Evolutionary conservation across 768 basidiomycete species (phyloP).

Genomic region (Sporobolomyces pararoseus): DNA sequence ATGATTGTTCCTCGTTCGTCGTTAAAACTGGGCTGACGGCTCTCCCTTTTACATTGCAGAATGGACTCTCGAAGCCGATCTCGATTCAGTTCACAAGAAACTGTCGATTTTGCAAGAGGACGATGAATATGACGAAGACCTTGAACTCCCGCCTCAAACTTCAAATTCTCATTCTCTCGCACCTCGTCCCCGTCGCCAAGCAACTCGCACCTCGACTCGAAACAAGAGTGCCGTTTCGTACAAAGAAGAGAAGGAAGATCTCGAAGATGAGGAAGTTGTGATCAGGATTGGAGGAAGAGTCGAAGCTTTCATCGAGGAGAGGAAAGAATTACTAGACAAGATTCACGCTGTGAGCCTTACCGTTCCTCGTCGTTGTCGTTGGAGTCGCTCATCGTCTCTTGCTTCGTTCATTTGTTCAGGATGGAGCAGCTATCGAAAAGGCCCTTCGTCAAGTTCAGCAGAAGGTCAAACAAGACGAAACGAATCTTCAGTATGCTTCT

Average conservation of each 20-base stretch:
- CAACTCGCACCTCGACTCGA: too few relatives aligned
- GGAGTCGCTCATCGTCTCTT: background rate
- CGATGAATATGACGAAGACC: constrained; percentile 10
- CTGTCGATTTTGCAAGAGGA: constrained; percentile 3
- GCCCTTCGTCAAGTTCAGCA: too few relatives aligned
- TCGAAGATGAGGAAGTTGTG: background rate
- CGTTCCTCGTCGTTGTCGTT: background rate
- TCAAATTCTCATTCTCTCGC: background rate
- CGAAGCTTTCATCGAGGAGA: background rate
- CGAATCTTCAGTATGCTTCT: too few relatives aligned
- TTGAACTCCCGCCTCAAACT: background rate
- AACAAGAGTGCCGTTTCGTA: background rate
- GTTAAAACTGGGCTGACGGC: background rate
- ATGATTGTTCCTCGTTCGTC: background rate
- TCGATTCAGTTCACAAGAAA: background rate
- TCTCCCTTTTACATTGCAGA: background rate
- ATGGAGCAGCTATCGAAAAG: background rate
- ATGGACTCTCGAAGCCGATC: background rate
- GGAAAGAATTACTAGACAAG: background rate
- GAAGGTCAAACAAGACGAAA: too few relatives aligned
- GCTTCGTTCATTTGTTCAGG: background rate
- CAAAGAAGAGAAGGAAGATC: background rate
- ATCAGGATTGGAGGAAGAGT: background rate
- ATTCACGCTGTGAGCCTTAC: background rate
- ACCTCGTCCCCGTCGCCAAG: background rate